Conservation (phyloP, 2,329 filamentous ascomycete species). For the Fusarium coffeatum region DNA sequence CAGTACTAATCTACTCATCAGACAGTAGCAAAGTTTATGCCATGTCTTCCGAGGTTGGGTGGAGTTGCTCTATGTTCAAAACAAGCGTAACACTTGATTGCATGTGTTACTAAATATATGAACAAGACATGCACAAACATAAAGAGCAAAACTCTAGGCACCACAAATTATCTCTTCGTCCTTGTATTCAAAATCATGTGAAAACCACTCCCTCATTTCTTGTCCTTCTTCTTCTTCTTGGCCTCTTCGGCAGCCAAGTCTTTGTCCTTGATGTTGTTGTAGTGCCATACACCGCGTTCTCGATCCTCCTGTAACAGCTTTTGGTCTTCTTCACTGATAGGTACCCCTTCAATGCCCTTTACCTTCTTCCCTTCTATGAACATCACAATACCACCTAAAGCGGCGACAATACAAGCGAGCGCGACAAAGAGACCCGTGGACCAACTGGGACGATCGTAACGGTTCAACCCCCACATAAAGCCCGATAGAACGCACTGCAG, state of each 20-base stretch:
- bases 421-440: constrained; percentile 82
- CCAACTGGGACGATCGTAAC: constrained; percentile 81
- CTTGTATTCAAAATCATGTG: not conserved
- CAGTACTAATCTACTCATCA: not conserved
- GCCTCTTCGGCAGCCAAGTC: constrained; percentile 33
- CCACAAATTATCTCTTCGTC: not conserved
- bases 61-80: not conserved
- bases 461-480: constrained; percentile 86
- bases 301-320: constrained; percentile 63
- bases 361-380: constrained; percentile 78
- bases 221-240: constrained; percentile 43
- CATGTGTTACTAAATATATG: not conserved
- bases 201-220: constrained; percentile 11
- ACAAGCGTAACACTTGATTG: not conserved
- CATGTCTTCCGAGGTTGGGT: not conserved
- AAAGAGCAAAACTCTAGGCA: not conserved
- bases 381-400: constrained; percentile 74
- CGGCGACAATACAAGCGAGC: constrained; percentile 76
- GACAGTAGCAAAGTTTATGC: not conserved
- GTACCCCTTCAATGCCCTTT: constrained; percentile 78
- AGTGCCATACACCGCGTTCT: constrained; percentile 68
- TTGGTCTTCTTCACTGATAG: constrained; percentile 67
- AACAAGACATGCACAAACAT: not conserved
- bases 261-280: constrained; percentile 57
- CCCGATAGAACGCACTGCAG: constrained; percentile 78